Evolutionary conservation across 2,329 filamentous ascomycete species (phyloP), one percentile per base, ranked within the genome.

Genomic region (Xylariaceae sp.): DNA sequence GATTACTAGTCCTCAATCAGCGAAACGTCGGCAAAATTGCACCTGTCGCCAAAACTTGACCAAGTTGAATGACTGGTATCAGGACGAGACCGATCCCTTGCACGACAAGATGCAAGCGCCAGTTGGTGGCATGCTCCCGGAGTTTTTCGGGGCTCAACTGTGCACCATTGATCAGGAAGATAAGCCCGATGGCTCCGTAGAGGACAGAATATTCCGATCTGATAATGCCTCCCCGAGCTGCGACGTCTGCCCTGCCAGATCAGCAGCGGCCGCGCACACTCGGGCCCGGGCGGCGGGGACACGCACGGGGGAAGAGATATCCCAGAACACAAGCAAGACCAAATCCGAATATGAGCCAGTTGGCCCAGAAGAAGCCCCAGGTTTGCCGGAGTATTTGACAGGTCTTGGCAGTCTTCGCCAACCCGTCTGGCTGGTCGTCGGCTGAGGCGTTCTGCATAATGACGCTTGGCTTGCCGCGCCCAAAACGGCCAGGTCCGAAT

Each of bases 91-190:
- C 81, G 41, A 77, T 75, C 1, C 71, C 66, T 50, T 86, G 82
- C 1, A 82, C 77, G 17, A 83, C 65, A 8, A 77, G 49, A 47
- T 86, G 81, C 12, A 85, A 59, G 14, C 77, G 72, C 77, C 77
- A 83, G 37, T 82, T 80, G 35, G 67, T 65, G 37, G 75, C 66
- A 46, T 84, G 81, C 32, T 65, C 59, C 27, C 71, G 57, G 8
- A 85, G 61, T 45, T 83, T 75, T 21, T 67, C 63, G 0, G 73
- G 75, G 6, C 78, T 68, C 13, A 86, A 71, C 32, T 81, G 82
- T 46, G 83, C 68, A 3, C 81, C 81, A 35, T 79, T 83, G 44
- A 84, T 68, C 36, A 85, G 63, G 55, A 86, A 86, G 46, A 85
- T 82, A 47, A 83, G 58, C 13, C 70, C 75, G 19, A 86, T 77